Percentiles rank a stretch among this genome's conserved stretches.
phyloP scores from a whole-genome alignment of 2,329 filamentous ascomycete species.

The Bipolaris sorokiniana region DNA sequence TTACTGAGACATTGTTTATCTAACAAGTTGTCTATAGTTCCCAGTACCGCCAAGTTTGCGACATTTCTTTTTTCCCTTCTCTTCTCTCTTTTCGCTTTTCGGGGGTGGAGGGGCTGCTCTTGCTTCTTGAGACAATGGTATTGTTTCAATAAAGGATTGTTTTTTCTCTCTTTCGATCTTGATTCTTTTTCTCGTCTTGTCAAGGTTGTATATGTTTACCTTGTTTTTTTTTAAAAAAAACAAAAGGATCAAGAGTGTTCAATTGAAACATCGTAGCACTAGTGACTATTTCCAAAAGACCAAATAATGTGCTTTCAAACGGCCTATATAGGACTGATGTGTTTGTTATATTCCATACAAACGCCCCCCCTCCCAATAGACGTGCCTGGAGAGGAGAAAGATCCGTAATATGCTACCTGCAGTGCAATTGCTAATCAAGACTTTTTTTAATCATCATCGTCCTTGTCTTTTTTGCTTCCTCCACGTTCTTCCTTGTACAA shows the following conservation, averaged over 20 bases:
- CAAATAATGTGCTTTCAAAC: background rate
- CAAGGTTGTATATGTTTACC: background rate
- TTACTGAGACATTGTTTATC: conserved; percentile 18
- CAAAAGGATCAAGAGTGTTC: no score
- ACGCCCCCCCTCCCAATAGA: no score
- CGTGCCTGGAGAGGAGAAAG: background rate
- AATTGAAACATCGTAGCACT: background rate
- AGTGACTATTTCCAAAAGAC: background rate
- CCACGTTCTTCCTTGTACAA: no score
- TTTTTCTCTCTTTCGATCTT: conserved; percentile 12
- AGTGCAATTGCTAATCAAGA: background rate
- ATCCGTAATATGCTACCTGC: background rate
- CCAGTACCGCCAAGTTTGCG: conserved; percentile 35
- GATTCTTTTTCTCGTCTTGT: background rate
- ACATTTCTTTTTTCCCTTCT: conserved; percentile 19
- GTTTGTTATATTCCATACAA: background rate
- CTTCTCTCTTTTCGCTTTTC: no score
- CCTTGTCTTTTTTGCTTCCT: background rate
- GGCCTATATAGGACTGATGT: background rate
- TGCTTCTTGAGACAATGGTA: no score
- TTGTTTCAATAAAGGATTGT: background rate
- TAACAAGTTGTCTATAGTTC: conserved; percentile 27
- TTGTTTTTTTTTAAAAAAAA: background rate
- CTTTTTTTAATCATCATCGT: background rate
- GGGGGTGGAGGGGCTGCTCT: no score